Evolutionary conservation across 1,284 basidiomycete species (phyloP).

Genomic region (Malassezia sympodialis): DNA sequence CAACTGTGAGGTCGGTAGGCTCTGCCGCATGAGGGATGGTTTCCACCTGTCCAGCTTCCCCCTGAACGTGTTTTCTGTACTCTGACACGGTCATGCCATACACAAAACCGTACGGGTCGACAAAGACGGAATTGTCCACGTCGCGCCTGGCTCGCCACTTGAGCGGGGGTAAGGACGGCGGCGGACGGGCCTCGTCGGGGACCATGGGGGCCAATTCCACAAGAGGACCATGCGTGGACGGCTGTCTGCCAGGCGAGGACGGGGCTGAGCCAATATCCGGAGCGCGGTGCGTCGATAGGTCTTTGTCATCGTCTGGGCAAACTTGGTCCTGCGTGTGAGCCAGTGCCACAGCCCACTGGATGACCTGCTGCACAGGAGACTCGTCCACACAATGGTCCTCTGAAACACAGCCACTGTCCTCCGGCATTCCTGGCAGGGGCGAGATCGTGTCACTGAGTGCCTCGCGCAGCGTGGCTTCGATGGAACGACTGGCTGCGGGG

Average conservation of each 20-base stretch:
- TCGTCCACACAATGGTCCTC: no score
- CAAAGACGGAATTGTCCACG: not conserved
- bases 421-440: not conserved
- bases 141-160: not conserved
- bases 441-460: not conserved
- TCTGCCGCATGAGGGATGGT: conserved; percentile 62
- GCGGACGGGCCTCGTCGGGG: conserved; percentile 71
- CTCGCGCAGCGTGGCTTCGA: conserved; percentile 1
- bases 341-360: not conserved
- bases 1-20: not conserved
- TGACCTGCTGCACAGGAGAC: not conserved
- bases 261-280: not conserved
- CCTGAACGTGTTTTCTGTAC: not conserved
- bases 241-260: conserved; percentile 16
- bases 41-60: conserved; percentile 51
- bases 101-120: conserved; percentile 70
- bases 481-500: not conserved
- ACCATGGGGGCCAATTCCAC: conserved; percentile 86
- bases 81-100: conserved; percentile 53
- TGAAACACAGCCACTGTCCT: not conserved
- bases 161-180: conserved; percentile 51
- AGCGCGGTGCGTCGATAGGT: not conserved
- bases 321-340: not conserved
- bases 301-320: not conserved
- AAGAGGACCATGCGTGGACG: conserved; percentile 51